Evolutionary conservation across 2,329 filamentous ascomycete species (phyloP).

Genomic region (Trichoderma breve): DNA sequence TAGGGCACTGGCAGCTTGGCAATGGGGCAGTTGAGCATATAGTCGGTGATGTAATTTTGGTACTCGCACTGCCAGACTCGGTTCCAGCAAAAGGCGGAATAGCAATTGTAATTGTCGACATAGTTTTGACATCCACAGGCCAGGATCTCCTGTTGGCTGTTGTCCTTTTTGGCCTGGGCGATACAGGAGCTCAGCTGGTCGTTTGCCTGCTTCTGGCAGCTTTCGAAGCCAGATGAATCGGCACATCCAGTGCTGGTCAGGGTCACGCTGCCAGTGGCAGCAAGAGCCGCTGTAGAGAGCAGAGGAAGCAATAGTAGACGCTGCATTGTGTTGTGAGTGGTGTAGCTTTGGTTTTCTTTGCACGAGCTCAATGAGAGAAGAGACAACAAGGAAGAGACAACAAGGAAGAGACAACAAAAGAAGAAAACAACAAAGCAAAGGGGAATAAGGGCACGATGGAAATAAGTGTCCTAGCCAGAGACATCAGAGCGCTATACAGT

Average conservation of each 20-base stretch:
- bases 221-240: constrained; percentile 25
- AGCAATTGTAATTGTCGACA: constrained; percentile 35
- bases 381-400: too few species aligned
- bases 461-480: not conserved
- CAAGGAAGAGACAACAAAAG: not conserved
- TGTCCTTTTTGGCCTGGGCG: constrained; percentile 22
- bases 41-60: constrained; percentile 37
- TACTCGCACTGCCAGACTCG: constrained; percentile 41
- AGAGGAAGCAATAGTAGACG: not conserved
- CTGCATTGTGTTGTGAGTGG: not conserved
- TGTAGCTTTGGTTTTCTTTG: not conserved
- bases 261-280: not conserved
- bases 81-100: constrained; percentile 40
- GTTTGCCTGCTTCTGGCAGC: constrained; percentile 21
- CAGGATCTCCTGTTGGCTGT: constrained; percentile 22
- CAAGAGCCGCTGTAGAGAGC: not conserved
- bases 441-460: not conserved
- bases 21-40: constrained; percentile 33
- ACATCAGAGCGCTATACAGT: not conserved
- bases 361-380: not conserved
- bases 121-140: constrained; percentile 29
- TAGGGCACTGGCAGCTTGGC: constrained; percentile 36
- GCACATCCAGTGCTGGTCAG: constrained; percentile 23
- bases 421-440: not conserved
- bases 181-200: constrained; percentile 21